A percentile compares a stretch with the other conserved stretches of the same genome.
Conservation (phyloP, 1,284 basidiomycete species). For the Cryptococcus floricola region DNA sequence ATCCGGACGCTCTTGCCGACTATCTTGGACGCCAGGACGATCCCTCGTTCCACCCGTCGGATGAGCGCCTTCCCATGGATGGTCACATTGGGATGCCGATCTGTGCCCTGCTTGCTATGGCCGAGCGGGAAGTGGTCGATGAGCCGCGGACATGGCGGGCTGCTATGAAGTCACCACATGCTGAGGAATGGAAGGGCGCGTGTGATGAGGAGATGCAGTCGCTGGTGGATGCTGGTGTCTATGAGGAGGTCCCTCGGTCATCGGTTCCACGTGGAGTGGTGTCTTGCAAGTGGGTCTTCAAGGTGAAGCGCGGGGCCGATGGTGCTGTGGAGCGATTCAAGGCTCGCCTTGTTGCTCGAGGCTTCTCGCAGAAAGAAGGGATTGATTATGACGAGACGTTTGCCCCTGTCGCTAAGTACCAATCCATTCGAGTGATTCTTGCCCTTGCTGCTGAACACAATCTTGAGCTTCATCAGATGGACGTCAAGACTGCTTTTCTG, state of each 20-base stretch:
- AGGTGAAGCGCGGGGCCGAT: slow-evolving; percentile 15
- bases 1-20: background rate
- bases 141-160: background rate
- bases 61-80: background rate
- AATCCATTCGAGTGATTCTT: no score
- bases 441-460: slow-evolving; percentile 7
- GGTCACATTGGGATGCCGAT: background rate
- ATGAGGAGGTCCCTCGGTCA: slow-evolving; percentile 7
- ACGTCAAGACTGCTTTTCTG: slow-evolving; percentile 55
- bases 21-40: background rate
- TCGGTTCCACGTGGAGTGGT: background rate
- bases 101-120: background rate
- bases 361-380: slow-evolving; percentile 45
- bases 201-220: slow-evolving; percentile 11
- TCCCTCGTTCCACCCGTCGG: background rate
- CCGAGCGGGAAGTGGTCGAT: background rate
- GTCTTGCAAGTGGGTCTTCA: slow-evolving; percentile 20
- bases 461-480: slow-evolving; percentile 51
- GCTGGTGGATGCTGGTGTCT: slow-evolving; percentile 4
- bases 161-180: background rate
- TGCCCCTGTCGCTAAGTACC: no score
- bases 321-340: slow-evolving; percentile 41
- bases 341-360: slow-evolving; percentile 31
- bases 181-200: slow-evolving; percentile 13
- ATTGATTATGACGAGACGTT: no score